Evolutionary conservation across 208 protist species (phyloP), one percentile per base, ranked within the genome.

Genomic region (Porcisia deanei): DNA sequence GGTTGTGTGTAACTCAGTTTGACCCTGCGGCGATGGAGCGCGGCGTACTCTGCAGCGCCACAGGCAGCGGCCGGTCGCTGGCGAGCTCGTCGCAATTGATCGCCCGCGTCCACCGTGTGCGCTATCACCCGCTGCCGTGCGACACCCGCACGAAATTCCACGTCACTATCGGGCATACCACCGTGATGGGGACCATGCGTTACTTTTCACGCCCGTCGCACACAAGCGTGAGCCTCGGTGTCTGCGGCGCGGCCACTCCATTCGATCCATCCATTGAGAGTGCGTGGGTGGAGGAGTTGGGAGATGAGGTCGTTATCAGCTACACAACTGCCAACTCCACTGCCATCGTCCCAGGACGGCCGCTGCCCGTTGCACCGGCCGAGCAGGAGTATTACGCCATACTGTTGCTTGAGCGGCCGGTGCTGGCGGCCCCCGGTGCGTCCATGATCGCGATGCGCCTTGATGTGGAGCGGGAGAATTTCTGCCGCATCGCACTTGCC

Each of bases 1-100:
- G 98, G 41, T 80, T 99, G 30, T 98, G 93, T 68, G 94, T 99
- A 0, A 90, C 92, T 4, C 91, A 98, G 79, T 94, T 99, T 49
- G 94, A 98, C 83, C 67, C 94, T n/a, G 85, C 85, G 14, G 63
- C 71, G 52, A 89, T 99, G 71, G 98, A 99, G 72, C 86, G 97
- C 30, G 96, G 97, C 9, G 74, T 98, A 2, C 77, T 94, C 1
- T 97, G 88, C 73, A 85, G 85, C 72, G 70, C 76, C 41, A 52
- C 73, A 5, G 60, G 57, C 47, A 71, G 69, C 58, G 68, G 49
- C 18, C 68, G 61, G 8, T 37, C 73, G 53, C 47, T 80, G 12
- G 69, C 61, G 18, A 80, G 66, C 49, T 58, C 59, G 16, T 57
- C 67, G 18, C 68, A 80, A 60, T 60, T 93, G 22, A 76, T 98